Evolutionary conservation across 257 asterid genomes (phyloP).

Genomic region (Penstemon barbatus): DNA sequence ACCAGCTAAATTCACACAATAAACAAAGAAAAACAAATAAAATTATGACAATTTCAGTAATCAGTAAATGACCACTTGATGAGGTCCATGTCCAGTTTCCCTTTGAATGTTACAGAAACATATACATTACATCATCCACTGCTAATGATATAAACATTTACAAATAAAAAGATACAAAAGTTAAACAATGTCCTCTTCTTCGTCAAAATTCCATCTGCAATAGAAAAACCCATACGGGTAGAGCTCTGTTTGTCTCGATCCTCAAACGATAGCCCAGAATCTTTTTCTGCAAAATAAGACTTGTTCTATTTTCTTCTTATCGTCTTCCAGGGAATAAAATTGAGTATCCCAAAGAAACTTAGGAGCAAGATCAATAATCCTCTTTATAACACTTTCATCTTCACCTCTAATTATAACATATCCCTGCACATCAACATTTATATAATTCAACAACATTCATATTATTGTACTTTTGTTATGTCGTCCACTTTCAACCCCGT

Average conservation of each 20-base stretch:
- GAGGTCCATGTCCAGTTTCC: too few species aligned
- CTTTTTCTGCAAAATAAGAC: conserved; percentile 77
- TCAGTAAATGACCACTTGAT: too few species aligned
- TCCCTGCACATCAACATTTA: conserved; percentile 52
- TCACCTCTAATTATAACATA: conserved; percentile 75
- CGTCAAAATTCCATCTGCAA: conserved; percentile 7
- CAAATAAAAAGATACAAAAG: conserved; percentile 15
- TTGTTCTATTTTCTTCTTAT: conserved; percentile 48
- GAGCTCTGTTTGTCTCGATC: conserved; percentile 4
- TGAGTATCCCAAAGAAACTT: conserved; percentile 83
- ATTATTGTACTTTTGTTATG: too few species aligned
- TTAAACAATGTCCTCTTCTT: conserved; percentile 12
- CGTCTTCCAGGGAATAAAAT: conserved; percentile 65
- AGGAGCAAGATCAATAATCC: conserved; percentile 57
- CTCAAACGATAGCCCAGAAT: conserved; percentile 76
- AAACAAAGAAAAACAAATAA: too few species aligned
- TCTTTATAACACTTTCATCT: conserved; percentile 48
- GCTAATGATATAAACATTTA: conserved; percentile 17
- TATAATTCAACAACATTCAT: not conserved
- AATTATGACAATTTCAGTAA: too few species aligned
- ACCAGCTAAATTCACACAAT: too few species aligned
- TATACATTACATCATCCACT: too few species aligned
- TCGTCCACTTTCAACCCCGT: too few species aligned
- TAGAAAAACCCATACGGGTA: conserved; percentile 1
- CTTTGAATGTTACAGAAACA: too few species aligned